Percentiles rank a stretch among this genome's conserved stretches.
phyloP scores from a whole-genome alignment of 2,329 filamentous ascomycete species.

The Trichophyton verrucosum region DNA sequence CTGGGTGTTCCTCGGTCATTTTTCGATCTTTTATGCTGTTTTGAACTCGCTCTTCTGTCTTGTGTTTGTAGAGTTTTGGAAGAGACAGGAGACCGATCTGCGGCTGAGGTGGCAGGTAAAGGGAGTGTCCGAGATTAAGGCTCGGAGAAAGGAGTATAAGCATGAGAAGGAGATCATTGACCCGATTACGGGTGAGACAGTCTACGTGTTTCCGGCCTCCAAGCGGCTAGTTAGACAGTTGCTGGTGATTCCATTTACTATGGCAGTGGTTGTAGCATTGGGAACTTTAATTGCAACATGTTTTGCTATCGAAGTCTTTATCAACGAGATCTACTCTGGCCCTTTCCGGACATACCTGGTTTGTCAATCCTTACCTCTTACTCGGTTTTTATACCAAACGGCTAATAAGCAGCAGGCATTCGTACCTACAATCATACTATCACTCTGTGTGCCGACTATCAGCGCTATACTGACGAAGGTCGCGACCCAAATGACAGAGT shows the following conservation, averaged over 20 bases:
- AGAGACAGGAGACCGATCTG: slow-evolving; percentile 78
- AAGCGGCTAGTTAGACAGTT: slow-evolving; percentile 67
- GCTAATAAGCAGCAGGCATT: slow-evolving; percentile 51
- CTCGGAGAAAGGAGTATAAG: slow-evolving; percentile 61
- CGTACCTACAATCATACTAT: slow-evolving; percentile 78
- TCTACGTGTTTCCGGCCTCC: slow-evolving; percentile 61
- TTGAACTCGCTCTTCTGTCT: slow-evolving; percentile 76
- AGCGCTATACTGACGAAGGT: slow-evolving; percentile 61
- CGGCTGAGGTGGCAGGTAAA: slow-evolving; percentile 80
- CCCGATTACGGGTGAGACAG: slow-evolving; percentile 65
- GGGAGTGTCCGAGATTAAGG: slow-evolving; percentile 69
- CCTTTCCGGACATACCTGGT: slow-evolving; percentile 77
- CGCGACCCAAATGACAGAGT: slow-evolving; percentile 63
- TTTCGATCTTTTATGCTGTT: slow-evolving; percentile 68
- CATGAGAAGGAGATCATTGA: slow-evolving; percentile 68
- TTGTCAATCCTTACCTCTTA: slow-evolving; percentile 22
- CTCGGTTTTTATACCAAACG: background rate
- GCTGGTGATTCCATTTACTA: slow-evolving; percentile 71
- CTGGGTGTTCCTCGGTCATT: slow-evolving; percentile 74
- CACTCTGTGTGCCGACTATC: slow-evolving; percentile 65
- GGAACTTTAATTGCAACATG: slow-evolving; percentile 73
- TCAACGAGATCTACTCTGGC: slow-evolving; percentile 84
- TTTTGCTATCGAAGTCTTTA: slow-evolving; percentile 90
- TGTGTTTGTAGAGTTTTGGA: slow-evolving; percentile 91
- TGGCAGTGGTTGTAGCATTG: slow-evolving; percentile 58